Evolutionary conservation across 805 yeast species (phyloP).

Genomic region (Lipomyces japonicus): DNA sequence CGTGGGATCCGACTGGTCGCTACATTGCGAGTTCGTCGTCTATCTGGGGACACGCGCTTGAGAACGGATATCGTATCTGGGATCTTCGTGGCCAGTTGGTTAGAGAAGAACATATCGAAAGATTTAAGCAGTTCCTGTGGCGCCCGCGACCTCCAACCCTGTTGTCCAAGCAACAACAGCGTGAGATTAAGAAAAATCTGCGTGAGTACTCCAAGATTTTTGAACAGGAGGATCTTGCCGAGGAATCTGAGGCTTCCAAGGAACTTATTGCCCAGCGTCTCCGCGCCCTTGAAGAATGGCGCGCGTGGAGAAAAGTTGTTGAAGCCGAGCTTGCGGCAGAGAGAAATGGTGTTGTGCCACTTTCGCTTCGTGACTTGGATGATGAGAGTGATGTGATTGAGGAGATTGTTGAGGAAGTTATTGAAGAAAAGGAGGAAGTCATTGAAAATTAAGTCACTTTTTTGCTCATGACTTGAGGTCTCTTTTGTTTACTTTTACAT

Average conservation of each 20-base stretch:
- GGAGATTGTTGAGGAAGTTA: slow-evolving; percentile 60
- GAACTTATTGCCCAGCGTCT: slow-evolving; percentile 84
- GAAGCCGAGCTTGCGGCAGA: slow-evolving; percentile 46
- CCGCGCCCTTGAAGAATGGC: slow-evolving; percentile 80
- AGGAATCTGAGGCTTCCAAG: slow-evolving; percentile 85
- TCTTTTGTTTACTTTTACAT: no score
- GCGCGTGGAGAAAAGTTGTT: slow-evolving; percentile 60
- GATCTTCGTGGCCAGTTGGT: slow-evolving; percentile 76
- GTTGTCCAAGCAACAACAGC: slow-evolving; percentile 72
- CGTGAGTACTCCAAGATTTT: slow-evolving; percentile 87
- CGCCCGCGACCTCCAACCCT: slow-evolving; percentile 91
- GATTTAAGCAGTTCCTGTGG: slow-evolving; percentile 88
- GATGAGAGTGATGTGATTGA: slow-evolving; percentile 60
- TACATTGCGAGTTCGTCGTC: slow-evolving; percentile 86
- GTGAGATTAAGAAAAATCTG: slow-evolving; percentile 86
- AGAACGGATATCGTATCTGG: slow-evolving; percentile 85
- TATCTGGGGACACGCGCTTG: slow-evolving; percentile 74
- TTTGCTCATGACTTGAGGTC: no score
- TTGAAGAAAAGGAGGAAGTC: slow-evolving; percentile 49
- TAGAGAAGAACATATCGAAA: slow-evolving; percentile 73
- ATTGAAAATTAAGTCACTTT: no score
- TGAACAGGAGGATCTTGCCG: slow-evolving; percentile 94
- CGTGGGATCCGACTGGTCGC: slow-evolving; percentile 97
- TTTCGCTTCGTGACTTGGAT: slow-evolving; percentile 34
- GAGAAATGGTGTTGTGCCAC: slow-evolving; percentile 44